A percentile compares a stretch with the other conserved stretches of the same genome.
Conservation (phyloP, 164 flowering plant genomes). For the Euptelea pleiosperma region DNA sequence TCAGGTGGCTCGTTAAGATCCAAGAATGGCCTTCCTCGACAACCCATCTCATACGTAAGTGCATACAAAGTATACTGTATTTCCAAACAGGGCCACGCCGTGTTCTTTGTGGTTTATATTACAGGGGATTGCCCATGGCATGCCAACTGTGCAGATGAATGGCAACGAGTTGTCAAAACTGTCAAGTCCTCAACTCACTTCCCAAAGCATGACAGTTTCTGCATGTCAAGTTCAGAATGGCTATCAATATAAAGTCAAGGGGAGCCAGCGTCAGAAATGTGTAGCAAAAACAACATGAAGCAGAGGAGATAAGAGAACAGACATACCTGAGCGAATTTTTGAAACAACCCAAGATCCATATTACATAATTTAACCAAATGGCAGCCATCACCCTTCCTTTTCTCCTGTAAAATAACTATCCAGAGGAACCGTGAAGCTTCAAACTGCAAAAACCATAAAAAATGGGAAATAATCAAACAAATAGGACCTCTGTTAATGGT, state of each 20-base stretch:
- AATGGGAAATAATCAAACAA: too few relatives aligned
- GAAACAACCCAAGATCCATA: slow-evolving; percentile 1
- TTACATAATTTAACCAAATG: neutral
- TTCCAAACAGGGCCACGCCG: slow-evolving; percentile 16
- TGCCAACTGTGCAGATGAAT: slow-evolving; percentile 24
- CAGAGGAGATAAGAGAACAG: neutral
- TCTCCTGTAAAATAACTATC: too few relatives aligned
- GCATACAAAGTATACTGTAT: slow-evolving; percentile 45
- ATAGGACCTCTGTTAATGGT: too few relatives aligned
- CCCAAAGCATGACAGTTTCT: slow-evolving; percentile 8
- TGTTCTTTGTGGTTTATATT: slow-evolving; percentile 15
- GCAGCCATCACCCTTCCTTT: neutral
- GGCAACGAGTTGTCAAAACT: neutral
- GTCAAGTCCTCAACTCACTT: neutral
- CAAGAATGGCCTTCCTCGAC: slow-evolving; percentile 74
- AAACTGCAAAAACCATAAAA: neutral
- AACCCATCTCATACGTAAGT: slow-evolving; percentile 70
- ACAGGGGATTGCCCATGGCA: slow-evolving; percentile 27
- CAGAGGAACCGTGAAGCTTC: too few relatives aligned
- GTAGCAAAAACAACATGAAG: too few relatives aligned
- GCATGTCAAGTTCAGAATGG: slow-evolving; percentile 11
- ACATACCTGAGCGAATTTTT: neutral
- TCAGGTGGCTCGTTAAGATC: slow-evolving; percentile 94
- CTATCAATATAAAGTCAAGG: too few relatives aligned
- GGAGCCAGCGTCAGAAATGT: too few relatives aligned